Evolutionary conservation across 306 rosid genomes (phyloP), one percentile per base, ranked within the genome.

Genomic region (Amphicarpaea edgeworthii): DNA sequence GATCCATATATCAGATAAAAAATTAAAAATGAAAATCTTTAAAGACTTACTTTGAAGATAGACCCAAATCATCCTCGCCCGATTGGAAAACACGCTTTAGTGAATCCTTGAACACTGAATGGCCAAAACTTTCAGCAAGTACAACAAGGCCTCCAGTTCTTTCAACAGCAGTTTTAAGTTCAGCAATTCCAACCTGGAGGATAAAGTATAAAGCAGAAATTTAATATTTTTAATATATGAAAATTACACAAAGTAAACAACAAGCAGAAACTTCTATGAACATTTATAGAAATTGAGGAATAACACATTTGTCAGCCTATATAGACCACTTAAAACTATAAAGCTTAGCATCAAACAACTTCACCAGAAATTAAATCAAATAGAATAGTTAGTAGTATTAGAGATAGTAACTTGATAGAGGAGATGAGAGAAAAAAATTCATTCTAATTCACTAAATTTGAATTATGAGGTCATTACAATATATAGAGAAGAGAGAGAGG

Each of bases 71-170:
- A 84, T 66, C 80, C 77, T 92, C 95, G 54, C 86, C 93, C 24
- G 74, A 81, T 77, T 85, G 91, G 80, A 95, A 92, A 82, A 95
- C 85, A 65, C 81, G 92, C 85, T 77, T 90, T 40, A 95, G 91
- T 42, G 99, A 90, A 64, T 95, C 97, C 85, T 90, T 95, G 73
- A 95, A 95, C 47, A 95, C 97, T 2, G 84, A 81, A 81, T 95
- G 99, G 37, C 99, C 97, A 85, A 92, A 95, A 92, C 99, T 95
- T 82, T 95, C 99, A 28, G 97, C 92, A 62, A 95, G 97, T 75
- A 92, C 97, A 80, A 92, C 98, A 62, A 95, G 89, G 77, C 99
- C 99, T 45, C 99, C 99, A 10, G 93, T 92, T 81, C 86, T 92
- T 85, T 95, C 99, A 83, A 95, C 92, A 24, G 92, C 97, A 79